A percentile compares a stretch with the other conserved stretches of the same genome.
Conservation (phyloP, 805 yeast genomes). For the Vanderwaltozyma verrucispora region DNA sequence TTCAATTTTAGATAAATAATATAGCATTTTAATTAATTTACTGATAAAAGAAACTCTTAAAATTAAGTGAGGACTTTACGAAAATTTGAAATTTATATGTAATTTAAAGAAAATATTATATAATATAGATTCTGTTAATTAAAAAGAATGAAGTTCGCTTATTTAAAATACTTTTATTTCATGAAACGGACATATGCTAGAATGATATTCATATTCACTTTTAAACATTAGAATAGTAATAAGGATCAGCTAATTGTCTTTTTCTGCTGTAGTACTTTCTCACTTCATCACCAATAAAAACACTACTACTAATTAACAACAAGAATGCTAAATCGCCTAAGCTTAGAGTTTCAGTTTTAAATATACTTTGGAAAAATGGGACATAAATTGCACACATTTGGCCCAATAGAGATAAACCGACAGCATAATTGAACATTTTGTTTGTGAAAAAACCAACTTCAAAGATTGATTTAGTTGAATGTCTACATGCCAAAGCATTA, state of each 20-base stretch:
- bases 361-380: slow-evolving; percentile 84
- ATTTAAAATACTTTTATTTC: too few species aligned
- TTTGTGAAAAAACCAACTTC: slow-evolving; percentile 70
- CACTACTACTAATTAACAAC: slow-evolving; percentile 58
- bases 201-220: too few species aligned
- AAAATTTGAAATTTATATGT: too few species aligned
- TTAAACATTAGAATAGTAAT: slow-evolving; percentile 15
- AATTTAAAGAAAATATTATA: too few species aligned
- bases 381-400: slow-evolving; percentile 89
- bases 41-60: too few species aligned
- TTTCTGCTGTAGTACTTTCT: slow-evolving; percentile 41
- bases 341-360: slow-evolving; percentile 87
- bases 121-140: too few species aligned
- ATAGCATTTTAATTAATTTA: too few species aligned
- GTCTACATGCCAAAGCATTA: slow-evolving; percentile 91
- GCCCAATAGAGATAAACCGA: slow-evolving; percentile 76
- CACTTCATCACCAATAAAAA: slow-evolving; percentile 75
- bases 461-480: slow-evolving; percentile 71
- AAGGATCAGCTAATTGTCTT: slow-evolving; percentile 9
- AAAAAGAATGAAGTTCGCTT: too few species aligned
- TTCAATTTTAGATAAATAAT: neutral
- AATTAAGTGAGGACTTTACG: too few species aligned
- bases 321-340: slow-evolving; percentile 61
- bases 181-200: too few species aligned
- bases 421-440: slow-evolving; percentile 89